Percentiles rank a stretch among this genome's conserved stretches.
Conservation (phyloP, 2,329 filamentous ascomycete species). For the Ceratocystis lukuohia region DNA sequence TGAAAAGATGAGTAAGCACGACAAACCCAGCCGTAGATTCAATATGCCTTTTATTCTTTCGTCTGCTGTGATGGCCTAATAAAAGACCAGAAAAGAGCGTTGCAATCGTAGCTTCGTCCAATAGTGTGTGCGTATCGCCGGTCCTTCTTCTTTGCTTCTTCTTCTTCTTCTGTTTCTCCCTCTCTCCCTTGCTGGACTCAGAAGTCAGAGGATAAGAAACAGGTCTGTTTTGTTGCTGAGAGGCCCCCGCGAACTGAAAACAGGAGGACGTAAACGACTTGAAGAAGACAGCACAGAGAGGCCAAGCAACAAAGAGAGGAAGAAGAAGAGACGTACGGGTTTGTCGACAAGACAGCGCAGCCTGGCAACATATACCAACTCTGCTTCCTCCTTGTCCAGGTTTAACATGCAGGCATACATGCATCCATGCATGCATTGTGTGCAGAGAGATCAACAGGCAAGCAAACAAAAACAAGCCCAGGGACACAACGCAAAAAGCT, state of each 20-base stretch:
- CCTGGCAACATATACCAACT: slow-evolving; percentile 7
- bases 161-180: not conserved
- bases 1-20: not conserved
- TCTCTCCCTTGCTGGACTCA: not conserved
- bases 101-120: not conserved
- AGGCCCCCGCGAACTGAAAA: not conserved
- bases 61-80: not conserved
- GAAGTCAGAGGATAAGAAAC: not conserved
- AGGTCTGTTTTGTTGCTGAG: not conserved
- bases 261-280: not conserved
- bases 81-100: not conserved
- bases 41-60: not conserved
- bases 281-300: not conserved
- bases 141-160: not conserved
- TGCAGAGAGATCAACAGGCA: slow-evolving; percentile 6
- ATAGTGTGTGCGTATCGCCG: not conserved
- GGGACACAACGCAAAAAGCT: not conserved
- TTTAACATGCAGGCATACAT: not conserved
- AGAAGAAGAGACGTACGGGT: not conserved
- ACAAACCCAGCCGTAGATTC: not conserved
- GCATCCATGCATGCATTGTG: not conserved
- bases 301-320: not conserved
- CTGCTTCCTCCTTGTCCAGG: not conserved
- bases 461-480: not conserved
- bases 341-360: not conserved